Evolutionary conservation across 2,329 filamentous ascomycete species (phyloP), one percentile per base, ranked within the genome.

Genomic region (Sporothrix dimorphospora): DNA sequence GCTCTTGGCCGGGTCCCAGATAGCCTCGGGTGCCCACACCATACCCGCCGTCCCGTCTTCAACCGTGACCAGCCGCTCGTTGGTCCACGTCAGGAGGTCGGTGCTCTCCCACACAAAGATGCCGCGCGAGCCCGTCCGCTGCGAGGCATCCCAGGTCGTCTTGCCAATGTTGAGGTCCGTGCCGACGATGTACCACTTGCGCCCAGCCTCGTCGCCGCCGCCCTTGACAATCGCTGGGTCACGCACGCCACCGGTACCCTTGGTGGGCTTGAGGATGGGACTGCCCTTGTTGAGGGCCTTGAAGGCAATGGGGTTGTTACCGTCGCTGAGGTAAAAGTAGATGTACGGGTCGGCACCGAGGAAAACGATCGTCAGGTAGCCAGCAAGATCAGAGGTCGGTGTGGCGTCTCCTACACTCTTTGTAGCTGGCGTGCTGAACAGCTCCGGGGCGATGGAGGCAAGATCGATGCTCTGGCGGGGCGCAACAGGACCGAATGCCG

Each of bases 1-100:
- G 2, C 76, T 79, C 75, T 83, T 82, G 1, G 79, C 77, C 0
- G 81, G 79, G 74, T 88, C 85, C 82, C 83, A 88, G 69, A 88
- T 83, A 0, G 86, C 86, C 68, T 85, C 84, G 0, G 87, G 87
- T 0, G 86, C 87, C 87, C 87, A 89, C 0, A 87, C 85, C 86
- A 88, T 88, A 3, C 86, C 87, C 0, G 85, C 87, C 3, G 81
- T 84, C n/a, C 78, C 77, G 72, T 86, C 82, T 75, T 88, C 86
- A 12, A 88, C 86, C 0, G 77, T 78, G 0, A 86, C 82, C 1
- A 88, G 79, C 6, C 85, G 79, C 76, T 87, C 85, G 14, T 79
- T 79, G 12, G 75, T 80, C 83, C 85, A 88, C 73, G 82, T 85
- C 7, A 86, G 77, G 4, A 88, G 78, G 70, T 88, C 84, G 0